phyloP scores from a whole-genome alignment of 257 asterid species.

The Salvia splendens region DNA sequence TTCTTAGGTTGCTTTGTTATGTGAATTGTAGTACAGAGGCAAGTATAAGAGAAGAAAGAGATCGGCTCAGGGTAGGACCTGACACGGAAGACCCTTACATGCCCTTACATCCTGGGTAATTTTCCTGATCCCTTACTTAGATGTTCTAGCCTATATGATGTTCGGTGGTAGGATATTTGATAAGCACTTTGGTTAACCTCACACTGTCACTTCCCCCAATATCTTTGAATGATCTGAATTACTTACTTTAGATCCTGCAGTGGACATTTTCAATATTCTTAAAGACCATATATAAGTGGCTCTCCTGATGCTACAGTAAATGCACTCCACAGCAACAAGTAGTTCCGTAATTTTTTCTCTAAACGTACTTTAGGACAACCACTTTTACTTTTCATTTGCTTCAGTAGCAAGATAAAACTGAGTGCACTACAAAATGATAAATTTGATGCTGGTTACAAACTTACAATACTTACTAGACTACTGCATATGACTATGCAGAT shows the following conservation, averaged over 20 bases:
- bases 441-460: constrained; percentile 2
- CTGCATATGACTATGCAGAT: constrained; percentile 32
- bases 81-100: constrained; percentile 31
- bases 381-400: background rate
- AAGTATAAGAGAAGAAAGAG: constrained; percentile 35
- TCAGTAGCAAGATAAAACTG: background rate
- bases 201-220: background rate
- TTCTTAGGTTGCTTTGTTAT: constrained; percentile 10
- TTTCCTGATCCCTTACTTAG: constrained; percentile 13
- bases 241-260: background rate
- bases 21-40: constrained; percentile 38
- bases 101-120: constrained; percentile 44
- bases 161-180: constrained; percentile 1
- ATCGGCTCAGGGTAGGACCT: constrained; percentile 29
- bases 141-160: background rate
- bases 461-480: background rate
- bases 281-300: background rate
- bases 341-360: background rate
- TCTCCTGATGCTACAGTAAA: background rate
- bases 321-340: background rate
- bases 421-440: background rate
- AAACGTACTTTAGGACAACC: background rate
- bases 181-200: background rate
- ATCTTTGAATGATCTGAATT: background rate
- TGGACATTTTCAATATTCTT: background rate